Evolutionary conservation across 371 early-diverging fungal species (phyloP).

Genomic region (Parasitella parasitica): DNA sequence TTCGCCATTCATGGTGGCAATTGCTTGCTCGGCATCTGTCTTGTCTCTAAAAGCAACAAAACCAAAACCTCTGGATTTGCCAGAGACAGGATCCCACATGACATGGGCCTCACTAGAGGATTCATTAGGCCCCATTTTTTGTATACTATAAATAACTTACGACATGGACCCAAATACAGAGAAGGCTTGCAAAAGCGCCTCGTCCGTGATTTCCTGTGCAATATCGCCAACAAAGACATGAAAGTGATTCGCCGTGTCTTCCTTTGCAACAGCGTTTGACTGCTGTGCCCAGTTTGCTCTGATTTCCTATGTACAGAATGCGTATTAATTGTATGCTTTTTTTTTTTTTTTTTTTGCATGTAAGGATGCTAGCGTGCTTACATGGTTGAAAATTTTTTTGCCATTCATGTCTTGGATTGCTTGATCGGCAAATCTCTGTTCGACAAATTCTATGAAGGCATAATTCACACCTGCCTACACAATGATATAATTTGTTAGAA

Average conservation of each 20-base stretch:
- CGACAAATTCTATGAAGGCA: constrained; percentile 89
- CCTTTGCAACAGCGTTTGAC: constrained; percentile 38
- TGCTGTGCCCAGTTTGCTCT: constrained; percentile 54
- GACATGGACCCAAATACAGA: constrained; percentile 58
- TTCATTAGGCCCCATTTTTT: not conserved
- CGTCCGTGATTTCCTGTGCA: constrained; percentile 84
- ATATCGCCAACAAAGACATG: constrained; percentile 85
- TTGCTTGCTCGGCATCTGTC: constrained; percentile 77
- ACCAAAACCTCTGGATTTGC: constrained; percentile 82
- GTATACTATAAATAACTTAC: constrained; percentile 45
- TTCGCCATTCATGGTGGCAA: constrained; percentile 87
- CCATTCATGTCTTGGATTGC: constrained; percentile 82
- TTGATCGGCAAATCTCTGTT: constrained; percentile 70
- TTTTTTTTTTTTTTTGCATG: not conserved
- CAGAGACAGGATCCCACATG: constrained; percentile 74
- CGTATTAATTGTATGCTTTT: not conserved
- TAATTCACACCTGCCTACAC: constrained; percentile 66
- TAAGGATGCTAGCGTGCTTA: constrained; percentile 12
- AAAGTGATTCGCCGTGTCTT: constrained; percentile 71
- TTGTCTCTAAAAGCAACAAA: constrained; percentile 83
- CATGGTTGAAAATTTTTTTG: constrained; percentile 62
- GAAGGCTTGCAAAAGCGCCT: constrained; percentile 68
- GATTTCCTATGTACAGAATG: too few relatives aligned
- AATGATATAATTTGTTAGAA: too few relatives aligned
- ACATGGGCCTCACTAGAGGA: constrained; percentile 57